Conservation (phyloP, 495 filamentous ascomycete species). For the Hypoxylon fragiforme region DNA sequence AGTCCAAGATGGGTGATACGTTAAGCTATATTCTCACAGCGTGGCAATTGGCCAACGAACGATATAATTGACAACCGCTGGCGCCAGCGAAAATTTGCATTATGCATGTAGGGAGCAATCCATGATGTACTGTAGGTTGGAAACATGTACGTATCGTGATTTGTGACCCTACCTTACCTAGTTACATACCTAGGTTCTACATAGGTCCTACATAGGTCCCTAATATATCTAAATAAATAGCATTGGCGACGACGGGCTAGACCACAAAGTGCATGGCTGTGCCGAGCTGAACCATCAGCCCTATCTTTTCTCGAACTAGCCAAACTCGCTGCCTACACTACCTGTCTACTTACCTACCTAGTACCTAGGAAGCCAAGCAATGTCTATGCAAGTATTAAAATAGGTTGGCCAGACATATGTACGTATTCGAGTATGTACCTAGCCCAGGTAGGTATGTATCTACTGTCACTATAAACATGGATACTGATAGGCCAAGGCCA, state of each 20-base stretch:
- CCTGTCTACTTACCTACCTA: slow-evolving; percentile 1
- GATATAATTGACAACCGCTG: no score
- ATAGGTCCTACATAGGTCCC: no score
- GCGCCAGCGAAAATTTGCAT: slow-evolving; percentile 11
- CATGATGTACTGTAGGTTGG: no score
- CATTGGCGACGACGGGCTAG: no score
- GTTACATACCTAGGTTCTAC: no score
- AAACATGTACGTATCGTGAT: slow-evolving; percentile 3
- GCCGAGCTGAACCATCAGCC: slow-evolving; percentile 26
- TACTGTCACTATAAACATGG: neutral
- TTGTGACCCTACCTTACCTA: no score
- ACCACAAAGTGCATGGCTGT: slow-evolving; percentile 21
- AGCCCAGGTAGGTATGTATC: neutral
- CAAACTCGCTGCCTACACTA: slow-evolving; percentile 12
- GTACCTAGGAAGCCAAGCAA: no score
- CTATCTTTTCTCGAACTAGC: slow-evolving; percentile 11
- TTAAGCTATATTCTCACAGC: neutral
- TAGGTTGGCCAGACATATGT: no score
- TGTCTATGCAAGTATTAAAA: no score
- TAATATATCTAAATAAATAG: no score
- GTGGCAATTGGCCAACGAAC: slow-evolving; percentile 20
- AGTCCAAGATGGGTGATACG: slow-evolving; percentile 7
- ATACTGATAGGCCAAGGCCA: neutral
- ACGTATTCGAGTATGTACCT: neutral
- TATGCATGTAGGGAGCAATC: no score